Evolutionary conservation across 2,329 filamentous ascomycete genomes (phyloP).

Genomic region (Dothideomycetidae sp.): DNA sequence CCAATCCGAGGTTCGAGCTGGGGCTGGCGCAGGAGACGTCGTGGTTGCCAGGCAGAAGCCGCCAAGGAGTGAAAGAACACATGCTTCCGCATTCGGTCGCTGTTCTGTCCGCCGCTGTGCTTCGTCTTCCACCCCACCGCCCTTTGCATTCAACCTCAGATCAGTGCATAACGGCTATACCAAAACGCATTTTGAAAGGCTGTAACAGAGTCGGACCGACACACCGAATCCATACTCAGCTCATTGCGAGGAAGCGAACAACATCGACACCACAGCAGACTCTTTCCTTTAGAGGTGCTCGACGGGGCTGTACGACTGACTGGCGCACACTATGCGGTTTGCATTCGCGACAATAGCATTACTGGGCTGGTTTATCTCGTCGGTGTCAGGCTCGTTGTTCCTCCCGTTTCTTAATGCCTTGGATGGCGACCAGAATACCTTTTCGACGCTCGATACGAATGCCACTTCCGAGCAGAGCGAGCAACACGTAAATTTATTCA

Average conservation of each 20-base stretch:
- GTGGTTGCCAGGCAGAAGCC: too few relatives aligned
- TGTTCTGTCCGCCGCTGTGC: not conserved
- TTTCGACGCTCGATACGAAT: conserved; percentile 2
- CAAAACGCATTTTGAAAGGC: not conserved
- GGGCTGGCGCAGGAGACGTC: conserved; percentile 1
- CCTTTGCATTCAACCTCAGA: not conserved
- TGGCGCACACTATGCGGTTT: not conserved
- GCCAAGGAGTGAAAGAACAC: not conserved
- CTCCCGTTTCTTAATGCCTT: conserved; percentile 7
- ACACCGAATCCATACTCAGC: too few relatives aligned
- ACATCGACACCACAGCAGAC: too few relatives aligned
- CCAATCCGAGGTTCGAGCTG: too few relatives aligned
- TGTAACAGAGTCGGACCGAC: too few relatives aligned
- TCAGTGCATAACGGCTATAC: conserved; percentile 6
- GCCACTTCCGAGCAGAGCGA: not conserved
- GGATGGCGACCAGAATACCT: conserved; percentile 3
- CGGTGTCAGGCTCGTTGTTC: conserved; percentile 9
- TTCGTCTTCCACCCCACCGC: not conserved
- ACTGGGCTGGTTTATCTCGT: not conserved
- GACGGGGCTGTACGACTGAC: too few relatives aligned
- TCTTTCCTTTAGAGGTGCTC: too few relatives aligned
- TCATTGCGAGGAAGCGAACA: too few relatives aligned
- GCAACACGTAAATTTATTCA: conserved; percentile 16
- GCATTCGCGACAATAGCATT: not conserved
- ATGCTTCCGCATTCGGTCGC: conserved; percentile 1